Evolutionary conservation across 108 stramenopile species (phyloP).

Genomic region (Discostella stelligeroides): DNA sequence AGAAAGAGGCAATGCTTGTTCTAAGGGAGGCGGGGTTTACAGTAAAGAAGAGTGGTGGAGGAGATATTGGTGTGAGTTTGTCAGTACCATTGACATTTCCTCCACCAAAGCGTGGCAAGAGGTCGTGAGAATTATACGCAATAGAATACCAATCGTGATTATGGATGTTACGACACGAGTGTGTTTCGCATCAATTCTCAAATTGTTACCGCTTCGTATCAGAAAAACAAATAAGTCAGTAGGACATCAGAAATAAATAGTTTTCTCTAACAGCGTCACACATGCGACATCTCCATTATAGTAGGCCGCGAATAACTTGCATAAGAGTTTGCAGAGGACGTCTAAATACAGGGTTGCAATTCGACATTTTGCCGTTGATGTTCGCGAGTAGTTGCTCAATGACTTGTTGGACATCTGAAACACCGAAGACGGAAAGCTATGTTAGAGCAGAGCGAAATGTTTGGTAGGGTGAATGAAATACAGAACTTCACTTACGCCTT

Average conservation of each 20-base stretch:
- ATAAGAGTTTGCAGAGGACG: constrained; percentile 76
- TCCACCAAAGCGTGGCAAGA: constrained; percentile 49
- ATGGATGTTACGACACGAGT: too few relatives aligned
- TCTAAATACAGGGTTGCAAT: constrained; percentile 62
- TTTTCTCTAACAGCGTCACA: neutral
- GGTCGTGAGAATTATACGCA: too few relatives aligned
- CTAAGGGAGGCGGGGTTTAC: constrained; percentile 80
- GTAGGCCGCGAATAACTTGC: constrained; percentile 80
- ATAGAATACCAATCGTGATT: too few relatives aligned
- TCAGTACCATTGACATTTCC: constrained; percentile 78
- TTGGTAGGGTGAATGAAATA: neutral
- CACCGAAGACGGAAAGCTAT: too few relatives aligned
- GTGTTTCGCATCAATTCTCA: too few relatives aligned
- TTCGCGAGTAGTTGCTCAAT: constrained; percentile 63
- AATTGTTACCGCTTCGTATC: too few relatives aligned
- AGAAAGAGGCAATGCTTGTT: constrained; percentile 48
- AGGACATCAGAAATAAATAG: too few relatives aligned
- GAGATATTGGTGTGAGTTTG: constrained; percentile 51
- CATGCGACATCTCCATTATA: constrained; percentile 2
- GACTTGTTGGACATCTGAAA: constrained; percentile 57
- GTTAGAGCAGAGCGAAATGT: too few relatives aligned
- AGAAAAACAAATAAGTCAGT: too few relatives aligned
- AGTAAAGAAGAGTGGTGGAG: constrained; percentile 51
- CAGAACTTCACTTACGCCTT: constrained; percentile 35
- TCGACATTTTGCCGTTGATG: constrained; percentile 70